Evolutionary conservation across 2,329 filamentous ascomycete genomes (phyloP), one percentile per base, ranked within the genome.

Genomic region (Ophiostoma perfectum): DNA sequence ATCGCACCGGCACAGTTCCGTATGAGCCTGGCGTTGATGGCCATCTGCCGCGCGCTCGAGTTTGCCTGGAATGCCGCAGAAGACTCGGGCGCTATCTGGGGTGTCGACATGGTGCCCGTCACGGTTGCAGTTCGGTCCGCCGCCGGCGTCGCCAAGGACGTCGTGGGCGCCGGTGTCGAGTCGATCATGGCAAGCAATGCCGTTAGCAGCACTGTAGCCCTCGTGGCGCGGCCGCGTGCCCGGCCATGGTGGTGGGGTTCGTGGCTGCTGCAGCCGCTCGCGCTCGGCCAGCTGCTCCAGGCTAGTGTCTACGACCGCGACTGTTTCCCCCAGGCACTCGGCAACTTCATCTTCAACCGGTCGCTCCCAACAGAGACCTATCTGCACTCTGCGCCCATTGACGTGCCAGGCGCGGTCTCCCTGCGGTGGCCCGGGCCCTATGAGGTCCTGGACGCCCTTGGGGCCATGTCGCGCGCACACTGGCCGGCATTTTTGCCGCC

Each of bases 401-500:
- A 86, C 70, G 90, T 92, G 74, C 89, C 93, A 0, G 75, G 80
- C 0, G 80, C 82, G 49, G 65, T 71, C 44, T 58, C 65, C 3
- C 80, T 91, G 39, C 80, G 82, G 44, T 98, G 94, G 93, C 95
- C 93, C 1, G 82, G 81, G 55, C 84, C 88, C 1, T 86, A 89
- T 74, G 86, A 92, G 70, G 88, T 97, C 41, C 86, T 96, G 11
- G 91, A 96, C 72, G 92, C 86, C 64, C 79, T 99, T 16, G 91
- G 89, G 4, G 84, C 90, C 73, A 94, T 97, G 81, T 91, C 93
- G 16, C 85, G 85, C 72, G 83, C 94, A 36, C 87, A 87, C 75
- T 97, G 94, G 91, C 94, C 93, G 83, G 90, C 83, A 73, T 97
- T 93, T 77, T 83, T 90, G 68, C 95, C 92, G 0, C 94, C 94